A percentile compares a stretch with the other conserved stretches of the same genome.
Conservation (phyloP, 371 early-diverging fungal genomes). For the Nematocida ausubeli region DNA sequence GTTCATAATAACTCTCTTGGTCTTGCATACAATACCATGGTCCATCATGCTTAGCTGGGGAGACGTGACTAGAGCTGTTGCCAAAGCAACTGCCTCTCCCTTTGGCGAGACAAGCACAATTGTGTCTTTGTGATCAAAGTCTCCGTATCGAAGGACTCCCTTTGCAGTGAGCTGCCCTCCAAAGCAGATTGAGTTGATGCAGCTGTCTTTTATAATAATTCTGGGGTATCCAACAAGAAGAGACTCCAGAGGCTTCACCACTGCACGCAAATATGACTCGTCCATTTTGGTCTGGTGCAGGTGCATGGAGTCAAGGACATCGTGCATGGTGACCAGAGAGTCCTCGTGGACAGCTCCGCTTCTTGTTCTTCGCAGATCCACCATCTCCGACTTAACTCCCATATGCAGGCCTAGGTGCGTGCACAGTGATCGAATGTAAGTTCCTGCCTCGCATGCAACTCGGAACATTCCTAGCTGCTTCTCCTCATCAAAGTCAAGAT, state of each 20-base stretch:
- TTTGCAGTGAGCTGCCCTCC: conserved; percentile 96
- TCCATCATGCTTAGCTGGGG: conserved; percentile 84
- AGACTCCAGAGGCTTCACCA: conserved; percentile 88
- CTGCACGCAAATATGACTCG: conserved; percentile 83
- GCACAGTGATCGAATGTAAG: conserved; percentile 97
- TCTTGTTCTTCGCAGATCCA: conserved; percentile 93
- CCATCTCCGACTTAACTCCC: conserved; percentile 96
- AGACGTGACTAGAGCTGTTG: conserved; percentile 87
- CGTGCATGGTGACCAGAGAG: conserved; percentile 89
- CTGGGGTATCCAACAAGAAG: conserved; percentile 88
- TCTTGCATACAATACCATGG: conserved; percentile 91
- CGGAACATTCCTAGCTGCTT: conserved; percentile 89
- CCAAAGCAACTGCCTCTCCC: conserved; percentile 97
- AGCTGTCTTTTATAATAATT: conserved; percentile 94
- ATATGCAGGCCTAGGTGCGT: conserved; percentile 92
- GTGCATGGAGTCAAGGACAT: conserved; percentile 95
- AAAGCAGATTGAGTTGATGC: conserved; percentile 95
- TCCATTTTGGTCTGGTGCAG: conserved; percentile 87
- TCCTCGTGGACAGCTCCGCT: conserved; percentile 85
- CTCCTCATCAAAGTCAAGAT: conserved; percentile 83
- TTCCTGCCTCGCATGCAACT: conserved; percentile 97
- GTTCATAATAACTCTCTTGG: conserved; percentile 99
- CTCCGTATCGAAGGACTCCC: conserved; percentile 91
- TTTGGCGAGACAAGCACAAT: conserved; percentile 97
- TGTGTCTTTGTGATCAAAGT: conserved; percentile 85